Evolutionary conservation across 2,329 filamentous ascomycete genomes (phyloP).

Genomic region (Fusarium succisae): DNA sequence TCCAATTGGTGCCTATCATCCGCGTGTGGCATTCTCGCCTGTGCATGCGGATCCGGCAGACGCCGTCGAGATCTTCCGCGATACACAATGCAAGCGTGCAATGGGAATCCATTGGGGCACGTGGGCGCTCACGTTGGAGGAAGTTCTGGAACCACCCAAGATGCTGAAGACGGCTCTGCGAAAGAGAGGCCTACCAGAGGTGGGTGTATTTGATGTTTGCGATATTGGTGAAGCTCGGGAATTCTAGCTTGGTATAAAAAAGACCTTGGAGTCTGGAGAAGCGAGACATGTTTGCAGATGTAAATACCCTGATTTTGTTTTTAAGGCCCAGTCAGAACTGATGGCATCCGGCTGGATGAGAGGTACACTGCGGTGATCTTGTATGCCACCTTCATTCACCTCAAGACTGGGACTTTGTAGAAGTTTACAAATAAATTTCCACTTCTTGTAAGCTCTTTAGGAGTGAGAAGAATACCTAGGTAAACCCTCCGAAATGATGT

Average conservation of each 20-base stretch:
- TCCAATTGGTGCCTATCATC: constrained; percentile 89
- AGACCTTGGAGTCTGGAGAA: not conserved
- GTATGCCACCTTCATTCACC: not conserved
- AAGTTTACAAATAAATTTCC: constrained; percentile 6
- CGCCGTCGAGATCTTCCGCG: constrained; percentile 86
- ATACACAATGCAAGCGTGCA: constrained; percentile 80
- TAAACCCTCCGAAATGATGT: constrained; percentile 11
- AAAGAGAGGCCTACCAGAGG: constrained; percentile 72
- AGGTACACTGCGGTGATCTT: not conserved
- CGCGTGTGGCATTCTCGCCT: constrained; percentile 75
- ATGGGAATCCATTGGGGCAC: constrained; percentile 94
- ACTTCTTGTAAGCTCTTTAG: not conserved
- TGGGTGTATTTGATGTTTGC: constrained; percentile 82
- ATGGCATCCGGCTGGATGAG: not conserved
- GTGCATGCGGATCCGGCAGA: constrained; percentile 91
- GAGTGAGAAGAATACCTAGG: not conserved
- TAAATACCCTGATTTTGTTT: constrained; percentile 30
- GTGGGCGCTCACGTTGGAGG: constrained; percentile 87
- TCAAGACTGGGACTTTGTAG: constrained; percentile 1
- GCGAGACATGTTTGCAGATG: constrained; percentile 1
- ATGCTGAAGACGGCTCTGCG: constrained; percentile 77
- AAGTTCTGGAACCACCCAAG: constrained; percentile 82
- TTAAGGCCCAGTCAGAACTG: not conserved
- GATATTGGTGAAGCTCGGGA: constrained; percentile 85
- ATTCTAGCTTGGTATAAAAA: constrained; percentile 58